phyloP scores from a whole-genome alignment of 192 early-diverging fungal genomes.

The Coemansia sp. region DNA sequence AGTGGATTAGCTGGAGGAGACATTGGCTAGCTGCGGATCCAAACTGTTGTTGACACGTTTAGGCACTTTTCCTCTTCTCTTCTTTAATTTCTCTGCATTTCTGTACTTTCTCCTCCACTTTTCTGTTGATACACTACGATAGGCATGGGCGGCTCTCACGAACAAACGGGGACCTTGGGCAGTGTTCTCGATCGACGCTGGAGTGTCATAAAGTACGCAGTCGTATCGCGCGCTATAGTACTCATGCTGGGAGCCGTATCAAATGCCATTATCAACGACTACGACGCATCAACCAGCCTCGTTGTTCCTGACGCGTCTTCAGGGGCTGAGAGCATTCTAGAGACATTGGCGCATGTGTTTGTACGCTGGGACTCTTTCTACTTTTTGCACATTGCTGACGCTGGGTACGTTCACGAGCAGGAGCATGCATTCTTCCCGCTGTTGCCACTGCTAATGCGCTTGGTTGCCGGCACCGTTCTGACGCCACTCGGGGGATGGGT shows the following conservation, averaged over 20 bases:
- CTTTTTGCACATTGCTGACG: slow-evolving; percentile 75
- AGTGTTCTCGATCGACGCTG: slow-evolving; percentile 22
- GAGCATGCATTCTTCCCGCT: slow-evolving; percentile 89
- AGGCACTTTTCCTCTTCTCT: background rate
- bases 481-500: slow-evolving; percentile 50
- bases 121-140: background rate
- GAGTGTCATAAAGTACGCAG: slow-evolving; percentile 53
- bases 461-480: slow-evolving; percentile 61
- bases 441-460: slow-evolving; percentile 66
- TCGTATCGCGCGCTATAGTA: slow-evolving; percentile 53
- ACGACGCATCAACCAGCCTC: slow-evolving; percentile 61
- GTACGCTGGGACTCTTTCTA: slow-evolving; percentile 92
- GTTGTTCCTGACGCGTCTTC: slow-evolving; percentile 1
- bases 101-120: background rate
- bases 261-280: slow-evolving; percentile 59
- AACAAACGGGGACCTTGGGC: background rate
- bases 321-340: background rate
- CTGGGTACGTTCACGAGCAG: slow-evolving; percentile 86
- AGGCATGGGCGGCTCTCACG: background rate
- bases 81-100: background rate
- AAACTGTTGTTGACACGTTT: too few species aligned
- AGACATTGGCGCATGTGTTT: slow-evolving; percentile 55
- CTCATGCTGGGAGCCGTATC: slow-evolving; percentile 56
- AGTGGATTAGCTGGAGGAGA: background rate
- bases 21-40: too few species aligned